Conservation (phyloP, 2,329 filamentous ascomycete genomes). For the Cladophialophora yegresii region DNA sequence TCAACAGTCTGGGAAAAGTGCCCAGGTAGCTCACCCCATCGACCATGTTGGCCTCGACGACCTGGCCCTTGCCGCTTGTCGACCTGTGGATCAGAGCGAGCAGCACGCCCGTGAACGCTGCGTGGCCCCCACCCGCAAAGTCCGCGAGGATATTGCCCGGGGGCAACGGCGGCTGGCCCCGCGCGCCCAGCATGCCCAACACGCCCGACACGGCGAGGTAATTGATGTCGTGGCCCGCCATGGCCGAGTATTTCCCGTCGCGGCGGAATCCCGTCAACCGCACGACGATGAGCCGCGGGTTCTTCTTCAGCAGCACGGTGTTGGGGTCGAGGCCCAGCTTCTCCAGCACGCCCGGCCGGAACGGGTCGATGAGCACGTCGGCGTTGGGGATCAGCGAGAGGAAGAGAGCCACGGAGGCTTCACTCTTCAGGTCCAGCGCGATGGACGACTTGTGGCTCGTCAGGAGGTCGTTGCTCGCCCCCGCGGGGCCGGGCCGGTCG, state of each 20-base stretch:
- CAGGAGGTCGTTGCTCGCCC: slow-evolving; percentile 66
- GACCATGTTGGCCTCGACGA: slow-evolving; percentile 96
- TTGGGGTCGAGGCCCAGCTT: slow-evolving; percentile 74
- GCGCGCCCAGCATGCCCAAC: slow-evolving; percentile 69
- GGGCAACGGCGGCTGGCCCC: slow-evolving; percentile 68
- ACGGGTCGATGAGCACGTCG: slow-evolving; percentile 90
- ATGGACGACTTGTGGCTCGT: slow-evolving; percentile 78
- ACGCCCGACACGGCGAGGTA: slow-evolving; percentile 88
- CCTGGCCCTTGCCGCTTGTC: slow-evolving; percentile 71
- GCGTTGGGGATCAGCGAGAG: slow-evolving; percentile 62
- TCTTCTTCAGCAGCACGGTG: slow-evolving; percentile 63
- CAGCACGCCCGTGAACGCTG: slow-evolving; percentile 78
- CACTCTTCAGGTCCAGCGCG: slow-evolving; percentile 77
- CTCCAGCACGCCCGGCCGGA: slow-evolving; percentile 87
- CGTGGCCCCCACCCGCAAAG: slow-evolving; percentile 85
- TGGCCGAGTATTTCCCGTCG: slow-evolving; percentile 78
- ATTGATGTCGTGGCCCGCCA: slow-evolving; percentile 96
- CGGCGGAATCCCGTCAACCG: slow-evolving; percentile 88
- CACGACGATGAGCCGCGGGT: slow-evolving; percentile 76
- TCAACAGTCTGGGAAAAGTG: slow-evolving; percentile 70
- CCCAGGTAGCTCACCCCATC: slow-evolving; percentile 80
- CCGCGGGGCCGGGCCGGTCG: slow-evolving; percentile 62
- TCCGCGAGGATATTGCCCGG: slow-evolving; percentile 85
- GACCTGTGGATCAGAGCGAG: slow-evolving; percentile 66
- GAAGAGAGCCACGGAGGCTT: slow-evolving; percentile 65